A percentile compares a stretch with the other conserved stretches of the same genome.
phyloP scores from a whole-genome alignment of 2,329 filamentous ascomycete species.

The Dactylellina leptospora region DNA sequence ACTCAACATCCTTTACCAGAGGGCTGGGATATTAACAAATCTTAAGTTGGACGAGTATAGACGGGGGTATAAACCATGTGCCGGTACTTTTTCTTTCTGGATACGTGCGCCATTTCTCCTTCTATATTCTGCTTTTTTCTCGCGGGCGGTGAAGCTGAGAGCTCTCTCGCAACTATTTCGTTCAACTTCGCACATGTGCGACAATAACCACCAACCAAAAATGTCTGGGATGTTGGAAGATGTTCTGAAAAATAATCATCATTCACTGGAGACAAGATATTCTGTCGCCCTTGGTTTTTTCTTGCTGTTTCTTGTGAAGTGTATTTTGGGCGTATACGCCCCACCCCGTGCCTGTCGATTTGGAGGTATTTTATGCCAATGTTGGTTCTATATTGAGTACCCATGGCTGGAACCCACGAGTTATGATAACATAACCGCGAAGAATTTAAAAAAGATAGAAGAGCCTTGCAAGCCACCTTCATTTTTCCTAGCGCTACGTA shows the following conservation, averaged over 20 bases:
- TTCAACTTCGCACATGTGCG: too few relatives aligned
- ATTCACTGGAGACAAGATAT: not conserved
- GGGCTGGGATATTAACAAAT: constrained; percentile 15
- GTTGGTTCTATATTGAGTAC: too few relatives aligned
- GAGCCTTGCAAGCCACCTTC: not conserved
- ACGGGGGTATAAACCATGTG: constrained; percentile 8
- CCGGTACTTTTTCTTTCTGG: not conserved
- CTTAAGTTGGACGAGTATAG: constrained; percentile 12
- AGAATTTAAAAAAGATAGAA: too few relatives aligned
- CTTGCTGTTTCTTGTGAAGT: not conserved
- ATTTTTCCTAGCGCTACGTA: not conserved
- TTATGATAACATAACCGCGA: too few relatives aligned
- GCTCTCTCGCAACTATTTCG: not conserved
- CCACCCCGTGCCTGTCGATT: not conserved
- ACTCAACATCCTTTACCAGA: constrained; percentile 11
- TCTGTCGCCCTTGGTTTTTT: constrained; percentile 10
- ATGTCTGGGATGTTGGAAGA: too few relatives aligned
- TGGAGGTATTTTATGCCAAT: not conserved
- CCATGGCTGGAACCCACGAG: too few relatives aligned
- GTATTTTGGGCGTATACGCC: not conserved
- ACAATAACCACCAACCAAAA: too few relatives aligned
- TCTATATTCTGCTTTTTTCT: constrained; percentile 33
- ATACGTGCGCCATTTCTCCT: constrained; percentile 13
- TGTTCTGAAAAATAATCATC: constrained; percentile 1
- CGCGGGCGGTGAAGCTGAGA: not conserved